These are phyloP conservation scores for Botrytis galanthina DNA, from an alignment of 2,329 filamentous ascomycete genomes.

Conservation along the genomic window DNA sequence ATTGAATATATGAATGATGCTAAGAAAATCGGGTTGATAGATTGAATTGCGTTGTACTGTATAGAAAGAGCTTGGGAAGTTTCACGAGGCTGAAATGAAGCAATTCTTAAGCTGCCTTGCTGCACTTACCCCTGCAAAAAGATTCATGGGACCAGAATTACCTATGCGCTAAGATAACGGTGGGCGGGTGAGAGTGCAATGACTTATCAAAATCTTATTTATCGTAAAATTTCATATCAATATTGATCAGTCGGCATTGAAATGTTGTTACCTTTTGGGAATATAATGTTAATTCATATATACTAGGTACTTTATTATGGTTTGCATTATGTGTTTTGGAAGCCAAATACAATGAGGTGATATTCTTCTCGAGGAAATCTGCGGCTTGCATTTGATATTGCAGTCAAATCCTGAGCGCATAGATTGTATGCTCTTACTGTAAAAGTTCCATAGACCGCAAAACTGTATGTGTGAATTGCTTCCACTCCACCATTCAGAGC, in stretches of 20 bases:
- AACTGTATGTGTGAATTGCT: not conserved
- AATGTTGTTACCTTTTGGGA: not conserved
- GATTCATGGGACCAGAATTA: not conserved
- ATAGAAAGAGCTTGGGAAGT: slow-evolving; percentile 7
- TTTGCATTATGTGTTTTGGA: not conserved
- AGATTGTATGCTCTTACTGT: not conserved
- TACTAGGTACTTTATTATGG: too few relatives aligned
- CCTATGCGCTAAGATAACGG: not conserved
- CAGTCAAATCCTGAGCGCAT: not conserved
- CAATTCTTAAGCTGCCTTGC: slow-evolving; percentile 6
- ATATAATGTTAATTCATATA: not conserved
- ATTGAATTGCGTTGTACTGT: not conserved
- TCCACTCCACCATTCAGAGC: not conserved
- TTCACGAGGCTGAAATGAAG: slow-evolving; percentile 29
- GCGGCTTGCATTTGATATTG: not conserved
- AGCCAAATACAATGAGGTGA: not conserved
- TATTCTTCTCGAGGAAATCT: not conserved
- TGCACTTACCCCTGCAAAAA: slow-evolving; percentile 6
- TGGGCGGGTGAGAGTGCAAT: not conserved
- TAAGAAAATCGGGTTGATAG: not conserved
- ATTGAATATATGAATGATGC: not conserved
- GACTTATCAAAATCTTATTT: not conserved
- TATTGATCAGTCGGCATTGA: not conserved
- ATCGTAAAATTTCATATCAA: not conserved
- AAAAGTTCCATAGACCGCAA: not conserved